phyloP scores from a whole-genome alignment of 1,284 basidiomycete species.

The Anthracocystis panici-leucophaei region DNA sequence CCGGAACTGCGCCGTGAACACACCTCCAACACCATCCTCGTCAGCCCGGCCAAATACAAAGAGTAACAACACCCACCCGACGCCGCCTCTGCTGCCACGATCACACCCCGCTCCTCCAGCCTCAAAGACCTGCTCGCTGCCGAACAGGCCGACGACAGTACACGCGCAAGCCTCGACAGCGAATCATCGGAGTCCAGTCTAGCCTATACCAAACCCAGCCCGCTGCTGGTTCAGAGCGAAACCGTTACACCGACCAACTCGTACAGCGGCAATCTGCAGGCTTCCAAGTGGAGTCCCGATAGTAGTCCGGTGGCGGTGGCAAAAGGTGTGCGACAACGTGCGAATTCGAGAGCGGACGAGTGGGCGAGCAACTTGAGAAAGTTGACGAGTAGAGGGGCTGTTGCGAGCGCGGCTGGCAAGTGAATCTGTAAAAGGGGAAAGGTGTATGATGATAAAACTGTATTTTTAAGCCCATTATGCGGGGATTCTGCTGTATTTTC shows the following conservation, averaged over 20 bases:
- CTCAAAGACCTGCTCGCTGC: slow-evolving; percentile 35
- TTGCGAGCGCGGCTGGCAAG: too few relatives aligned
- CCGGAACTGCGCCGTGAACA: slow-evolving; percentile 39
- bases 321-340: slow-evolving; percentile 21
- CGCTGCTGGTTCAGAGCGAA: slow-evolving; percentile 3
- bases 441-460: too few relatives aligned
- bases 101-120: slow-evolving; percentile 39
- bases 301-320: slow-evolving; percentile 13
- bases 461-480: too few relatives aligned
- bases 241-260: slow-evolving; percentile 47
- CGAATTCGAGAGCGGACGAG: slow-evolving; percentile 44
- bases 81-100: slow-evolving; percentile 15
- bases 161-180: slow-evolving; percentile 22
- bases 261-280: slow-evolving; percentile 21
- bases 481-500: too few relatives aligned
- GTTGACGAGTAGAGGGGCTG: too few relatives aligned
- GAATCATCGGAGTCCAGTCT: slow-evolving; percentile 34
- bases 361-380: slow-evolving; percentile 22
- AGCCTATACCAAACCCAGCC: slow-evolving; percentile 42
- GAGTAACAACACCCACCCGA: too few relatives aligned
- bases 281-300: slow-evolving; percentile 34
- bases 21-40: slow-evolving; percentile 34
- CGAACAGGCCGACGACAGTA: background rate
- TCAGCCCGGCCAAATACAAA: slow-evolving; percentile 16
- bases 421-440: too few relatives aligned